Percentiles rank a stretch among this genome's conserved stretches.
These are phyloP conservation scores for Lithohypha guttulata DNA, from an alignment of 2,329 filamentous ascomycete species.

Conservation along the genomic window DNA sequence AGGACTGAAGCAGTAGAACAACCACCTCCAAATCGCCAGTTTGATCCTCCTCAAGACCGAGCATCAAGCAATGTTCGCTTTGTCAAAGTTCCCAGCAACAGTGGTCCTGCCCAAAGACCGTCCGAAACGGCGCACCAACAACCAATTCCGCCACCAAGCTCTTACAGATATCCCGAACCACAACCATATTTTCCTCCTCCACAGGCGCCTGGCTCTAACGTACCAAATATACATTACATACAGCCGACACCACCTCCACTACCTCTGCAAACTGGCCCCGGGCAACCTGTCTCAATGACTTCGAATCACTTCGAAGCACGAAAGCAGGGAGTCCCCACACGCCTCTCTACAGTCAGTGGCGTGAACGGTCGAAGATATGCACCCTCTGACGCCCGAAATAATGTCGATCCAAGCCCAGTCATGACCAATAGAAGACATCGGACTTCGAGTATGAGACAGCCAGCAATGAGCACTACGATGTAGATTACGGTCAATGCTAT, in stretches of 20 bases:
- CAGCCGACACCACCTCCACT: not conserved
- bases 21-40: not conserved
- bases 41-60: not conserved
- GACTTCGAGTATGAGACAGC: constrained; percentile 3
- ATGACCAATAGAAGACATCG: constrained; percentile 1
- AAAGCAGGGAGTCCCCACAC: constrained; percentile 9
- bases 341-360: constrained; percentile 18
- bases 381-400: constrained; percentile 15
- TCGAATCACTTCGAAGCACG: constrained; percentile 5
- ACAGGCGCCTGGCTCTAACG: not conserved
- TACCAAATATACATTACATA: not conserved
- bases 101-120: not conserved
- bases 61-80: constrained; percentile 1
- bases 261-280: not conserved
- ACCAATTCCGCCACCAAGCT: constrained; percentile 1
- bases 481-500: too few species aligned
- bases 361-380: constrained; percentile 20
- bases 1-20: not conserved
- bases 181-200: not conserved
- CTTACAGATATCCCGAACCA: constrained; percentile 7
- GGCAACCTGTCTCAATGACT: not conserved
- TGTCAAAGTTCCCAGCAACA: not conserved
- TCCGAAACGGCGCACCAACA: not conserved
- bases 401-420: constrained; percentile 12
- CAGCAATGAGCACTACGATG: not conserved